A percentile compares a stretch with the other conserved stretches of the same genome.
Evolutionary conservation across 345 rosid species (phyloP).

Genomic region (Theobroma cacao): DNA sequence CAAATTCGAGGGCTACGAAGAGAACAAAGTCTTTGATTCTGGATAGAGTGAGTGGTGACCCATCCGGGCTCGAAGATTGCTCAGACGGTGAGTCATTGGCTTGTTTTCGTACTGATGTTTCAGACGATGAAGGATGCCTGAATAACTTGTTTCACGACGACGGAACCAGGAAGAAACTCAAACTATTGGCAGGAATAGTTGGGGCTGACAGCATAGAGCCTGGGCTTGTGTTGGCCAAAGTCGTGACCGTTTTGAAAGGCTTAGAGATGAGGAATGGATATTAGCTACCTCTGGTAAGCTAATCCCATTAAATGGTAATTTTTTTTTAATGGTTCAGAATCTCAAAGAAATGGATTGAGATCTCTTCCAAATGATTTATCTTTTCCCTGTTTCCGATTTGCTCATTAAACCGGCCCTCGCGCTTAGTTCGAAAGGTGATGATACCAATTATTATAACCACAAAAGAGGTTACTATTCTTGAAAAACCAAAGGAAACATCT

Average conservation of each 20-base stretch:
- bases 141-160: neutral
- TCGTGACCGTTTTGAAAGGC: neutral
- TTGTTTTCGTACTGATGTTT: neutral
- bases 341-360: neutral
- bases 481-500: too few relatives aligned
- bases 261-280: neutral
- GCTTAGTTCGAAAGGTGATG: too few relatives aligned
- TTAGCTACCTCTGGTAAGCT: neutral
- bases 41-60: neutral
- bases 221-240: constrained; percentile 6
- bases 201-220: constrained; percentile 5
- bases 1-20: neutral
- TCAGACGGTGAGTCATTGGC: constrained; percentile 1
- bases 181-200: neutral
- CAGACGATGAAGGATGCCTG: neutral
- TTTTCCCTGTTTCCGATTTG: neutral
- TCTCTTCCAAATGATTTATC: neutral
- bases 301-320: neutral
- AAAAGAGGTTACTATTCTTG: too few relatives aligned
- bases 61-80: neutral
- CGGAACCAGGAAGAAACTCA: neutral
- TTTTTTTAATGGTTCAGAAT: neutral
- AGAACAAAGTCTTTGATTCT: neutral
- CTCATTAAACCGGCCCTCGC: too few relatives aligned
- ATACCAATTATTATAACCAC: too few relatives aligned